Percentiles rank a stretch among this genome's conserved stretches.
Conservation (phyloP, 305 asterid species). For the Fraxinus ornus region DNA sequence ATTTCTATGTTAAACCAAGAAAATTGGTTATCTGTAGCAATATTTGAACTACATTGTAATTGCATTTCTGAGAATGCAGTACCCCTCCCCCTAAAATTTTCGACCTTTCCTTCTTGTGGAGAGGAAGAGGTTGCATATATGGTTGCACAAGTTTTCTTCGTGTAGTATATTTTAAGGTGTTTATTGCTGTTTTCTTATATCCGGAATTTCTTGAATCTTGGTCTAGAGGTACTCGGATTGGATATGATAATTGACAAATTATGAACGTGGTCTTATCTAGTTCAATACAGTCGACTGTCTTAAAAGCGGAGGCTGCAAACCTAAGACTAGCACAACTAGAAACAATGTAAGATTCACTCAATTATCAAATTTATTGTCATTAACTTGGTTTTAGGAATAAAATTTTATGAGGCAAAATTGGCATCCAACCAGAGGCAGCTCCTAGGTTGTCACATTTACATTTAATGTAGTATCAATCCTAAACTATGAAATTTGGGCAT, state of each 20-base stretch:
- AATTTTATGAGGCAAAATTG: not conserved
- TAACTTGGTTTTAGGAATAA: not conserved
- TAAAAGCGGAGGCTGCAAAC: not conserved
- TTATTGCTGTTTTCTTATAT: not conserved
- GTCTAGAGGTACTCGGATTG: not conserved
- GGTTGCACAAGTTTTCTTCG: not conserved
- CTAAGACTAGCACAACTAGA: not conserved
- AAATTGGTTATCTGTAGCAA: slow-evolving; percentile 5
- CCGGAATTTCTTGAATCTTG: not conserved
- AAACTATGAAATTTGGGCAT: not conserved
- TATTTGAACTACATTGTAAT: not conserved
- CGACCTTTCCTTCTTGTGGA: not conserved
- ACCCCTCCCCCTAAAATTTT: not conserved
- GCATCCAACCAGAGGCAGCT: not conserved
- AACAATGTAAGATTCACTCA: not conserved
- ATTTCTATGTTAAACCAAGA: not conserved
- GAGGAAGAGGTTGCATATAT: not conserved
- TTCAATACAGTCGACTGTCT: not conserved
- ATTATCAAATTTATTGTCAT: not conserved
- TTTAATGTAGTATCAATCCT: not conserved
- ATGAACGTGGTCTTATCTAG: not conserved
- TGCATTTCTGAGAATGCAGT: not conserved
- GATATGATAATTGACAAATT: not conserved
- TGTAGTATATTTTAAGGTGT: not conserved
- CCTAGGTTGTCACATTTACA: not conserved